phyloP scores from a whole-genome alignment of 495 filamentous ascomycete species.

The Lasiosphaeria ovina region DNA sequence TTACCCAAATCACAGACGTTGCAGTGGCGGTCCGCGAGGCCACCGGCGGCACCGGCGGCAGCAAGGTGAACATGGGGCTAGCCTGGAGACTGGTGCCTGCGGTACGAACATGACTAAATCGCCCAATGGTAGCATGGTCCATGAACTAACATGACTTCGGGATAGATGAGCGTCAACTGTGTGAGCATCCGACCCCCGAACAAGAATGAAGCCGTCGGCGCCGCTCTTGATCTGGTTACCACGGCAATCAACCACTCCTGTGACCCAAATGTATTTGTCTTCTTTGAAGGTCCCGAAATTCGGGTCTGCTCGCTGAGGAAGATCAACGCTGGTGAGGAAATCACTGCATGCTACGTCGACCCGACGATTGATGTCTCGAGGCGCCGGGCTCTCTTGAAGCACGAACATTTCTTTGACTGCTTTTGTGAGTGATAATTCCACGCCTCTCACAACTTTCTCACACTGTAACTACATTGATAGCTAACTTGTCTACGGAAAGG shows the following conservation, averaged over 20 bases:
- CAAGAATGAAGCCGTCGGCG: conserved; percentile 57
- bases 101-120: conserved; percentile 7
- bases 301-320: conserved; percentile 39
- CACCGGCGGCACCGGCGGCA: conserved; percentile 5
- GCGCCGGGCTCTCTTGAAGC: conserved; percentile 48
- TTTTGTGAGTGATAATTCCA: conserved; percentile 49
- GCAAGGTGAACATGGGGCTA: conserved; percentile 11
- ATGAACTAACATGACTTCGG: background rate
- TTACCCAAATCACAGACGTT: conserved; percentile 15
- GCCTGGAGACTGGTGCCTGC: conserved; percentile 22
- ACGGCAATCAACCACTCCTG: conserved; percentile 70
- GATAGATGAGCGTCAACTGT: conserved; percentile 25
- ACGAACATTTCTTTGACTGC: conserved; percentile 67
- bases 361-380: conserved; percentile 44
- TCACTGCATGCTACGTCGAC: conserved; percentile 70
- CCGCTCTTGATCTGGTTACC: conserved; percentile 57
- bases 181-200: conserved; percentile 12
- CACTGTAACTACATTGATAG: background rate
- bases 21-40: conserved; percentile 12
- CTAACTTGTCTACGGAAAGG: conserved; percentile 3
- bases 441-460: background rate
- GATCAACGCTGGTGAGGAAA: conserved; percentile 54
- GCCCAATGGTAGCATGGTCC: background rate
- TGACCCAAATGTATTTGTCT: conserved; percentile 62
- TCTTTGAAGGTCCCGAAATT: conserved; percentile 53